Conservation (phyloP, 176 grass and related monocot species). For the Hordeum marinum region DNA sequence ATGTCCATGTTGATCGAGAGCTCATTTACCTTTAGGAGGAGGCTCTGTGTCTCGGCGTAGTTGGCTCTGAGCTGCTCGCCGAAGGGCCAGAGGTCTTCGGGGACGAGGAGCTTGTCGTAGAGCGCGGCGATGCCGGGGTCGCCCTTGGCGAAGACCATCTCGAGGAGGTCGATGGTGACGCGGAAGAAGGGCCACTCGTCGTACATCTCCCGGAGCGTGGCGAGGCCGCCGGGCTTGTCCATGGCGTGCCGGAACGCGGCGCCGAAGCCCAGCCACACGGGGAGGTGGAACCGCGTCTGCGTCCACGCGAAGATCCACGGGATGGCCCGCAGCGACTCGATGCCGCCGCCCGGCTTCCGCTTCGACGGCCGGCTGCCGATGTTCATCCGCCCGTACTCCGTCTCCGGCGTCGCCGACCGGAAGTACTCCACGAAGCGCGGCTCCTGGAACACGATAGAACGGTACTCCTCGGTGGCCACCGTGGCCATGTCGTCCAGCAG, state of each 20-base stretch:
- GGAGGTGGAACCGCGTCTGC: conserved; percentile 77
- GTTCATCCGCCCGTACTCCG: conserved; percentile 80
- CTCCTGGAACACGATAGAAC: conserved; percentile 61
- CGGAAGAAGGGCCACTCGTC: conserved; percentile 75
- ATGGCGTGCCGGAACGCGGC: conserved; percentile 54
- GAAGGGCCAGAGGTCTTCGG: conserved; percentile 44
- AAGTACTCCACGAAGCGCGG: conserved; percentile 77
- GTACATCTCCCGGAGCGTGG: conserved; percentile 56
- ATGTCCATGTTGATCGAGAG: neutral
- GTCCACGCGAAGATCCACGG: conserved; percentile 92
- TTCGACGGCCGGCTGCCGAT: conserved; percentile 79
- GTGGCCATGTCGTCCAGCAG: conserved; percentile 66
- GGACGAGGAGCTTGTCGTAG: conserved; percentile 65
- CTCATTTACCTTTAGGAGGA: conserved; percentile 42
- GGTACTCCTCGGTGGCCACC: conserved; percentile 61
- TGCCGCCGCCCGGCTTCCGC: conserved; percentile 57
- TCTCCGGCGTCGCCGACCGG: conserved; percentile 58
- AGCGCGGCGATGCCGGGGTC: conserved; percentile 64
- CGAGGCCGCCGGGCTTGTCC: conserved; percentile 32
- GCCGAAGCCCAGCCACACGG: conserved; percentile 75
- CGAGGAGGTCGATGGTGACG: conserved; percentile 65
- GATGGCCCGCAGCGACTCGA: conserved; percentile 72
- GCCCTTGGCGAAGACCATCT: conserved; percentile 85
- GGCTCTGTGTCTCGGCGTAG: conserved; percentile 53
- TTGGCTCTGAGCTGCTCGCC: conserved; percentile 56